These are phyloP conservation scores for Backusella tuberculispora DNA, from an alignment of 192 early-diverging fungal species.

Conservation along the genomic window DNA sequence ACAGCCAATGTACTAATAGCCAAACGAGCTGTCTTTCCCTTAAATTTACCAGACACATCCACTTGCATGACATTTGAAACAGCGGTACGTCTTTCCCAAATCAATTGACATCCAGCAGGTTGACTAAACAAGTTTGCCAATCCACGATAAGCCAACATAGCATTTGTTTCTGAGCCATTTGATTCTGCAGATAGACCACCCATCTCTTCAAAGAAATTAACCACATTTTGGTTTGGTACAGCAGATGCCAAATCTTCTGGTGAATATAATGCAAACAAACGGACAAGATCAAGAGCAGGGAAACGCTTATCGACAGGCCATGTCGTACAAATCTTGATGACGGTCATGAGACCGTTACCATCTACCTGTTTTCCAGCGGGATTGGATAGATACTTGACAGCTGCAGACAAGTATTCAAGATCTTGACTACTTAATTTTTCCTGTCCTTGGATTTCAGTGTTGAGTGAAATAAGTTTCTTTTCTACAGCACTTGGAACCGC, in stretches of 20 bases:
- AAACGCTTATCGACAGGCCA: slow-evolving; percentile 80
- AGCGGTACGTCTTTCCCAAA: slow-evolving; percentile 28
- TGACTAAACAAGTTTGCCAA: slow-evolving; percentile 76
- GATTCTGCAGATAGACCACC: slow-evolving; percentile 32
- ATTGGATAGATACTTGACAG: slow-evolving; percentile 47
- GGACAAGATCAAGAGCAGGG: slow-evolving; percentile 85
- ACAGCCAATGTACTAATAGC: slow-evolving; percentile 35
- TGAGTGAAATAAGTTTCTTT: slow-evolving; percentile 76
- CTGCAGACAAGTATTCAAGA: slow-evolving; percentile 29
- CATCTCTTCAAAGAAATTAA: slow-evolving; percentile 44
- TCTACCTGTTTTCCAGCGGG: slow-evolving; percentile 28
- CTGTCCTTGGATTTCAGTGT: slow-evolving; percentile 42
- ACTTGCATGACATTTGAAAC: slow-evolving; percentile 37
- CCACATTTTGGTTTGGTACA: slow-evolving; percentile 47
- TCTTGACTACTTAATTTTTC: slow-evolving; percentile 11
- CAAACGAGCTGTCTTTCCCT: slow-evolving; percentile 26
- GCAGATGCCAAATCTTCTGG: slow-evolving; percentile 43
- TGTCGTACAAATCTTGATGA: slow-evolving; percentile 55
- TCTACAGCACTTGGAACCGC: slow-evolving; percentile 74
- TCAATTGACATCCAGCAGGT: slow-evolving; percentile 45
- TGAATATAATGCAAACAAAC: slow-evolving; percentile 64
- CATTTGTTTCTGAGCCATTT: slow-evolving; percentile 65
- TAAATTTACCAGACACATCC: slow-evolving; percentile 41
- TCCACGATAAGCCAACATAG: slow-evolving; percentile 76
- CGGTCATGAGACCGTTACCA: slow-evolving; percentile 40